Percentiles rank a stretch among this genome's conserved stretches.
Evolutionary conservation across 352 stramenopile species (phyloP).

Genomic region (Pythium aquatile): DNA sequence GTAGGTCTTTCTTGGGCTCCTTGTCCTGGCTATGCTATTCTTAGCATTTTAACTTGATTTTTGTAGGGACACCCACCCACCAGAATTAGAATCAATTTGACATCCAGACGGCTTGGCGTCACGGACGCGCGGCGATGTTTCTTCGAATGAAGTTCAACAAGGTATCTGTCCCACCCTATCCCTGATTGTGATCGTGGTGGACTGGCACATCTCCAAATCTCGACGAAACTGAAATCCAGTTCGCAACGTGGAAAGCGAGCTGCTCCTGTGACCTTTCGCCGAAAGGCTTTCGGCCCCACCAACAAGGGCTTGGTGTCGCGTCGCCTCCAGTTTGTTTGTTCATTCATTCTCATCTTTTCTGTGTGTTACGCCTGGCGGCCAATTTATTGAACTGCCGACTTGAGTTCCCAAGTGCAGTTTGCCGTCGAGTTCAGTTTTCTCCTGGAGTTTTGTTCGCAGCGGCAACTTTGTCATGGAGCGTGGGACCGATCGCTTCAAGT

Average conservation of each 20-base stretch:
- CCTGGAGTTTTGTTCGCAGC: background rate
- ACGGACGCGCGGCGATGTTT: background rate
- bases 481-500: background rate
- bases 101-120: slow-evolving; percentile 5
- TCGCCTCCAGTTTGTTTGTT: too few species aligned
- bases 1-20: background rate
- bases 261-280: background rate
- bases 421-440: background rate
- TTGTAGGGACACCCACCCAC: background rate
- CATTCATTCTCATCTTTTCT: background rate
- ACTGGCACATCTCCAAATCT: background rate
- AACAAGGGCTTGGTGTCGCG: background rate
- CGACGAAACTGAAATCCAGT: slow-evolving; percentile 2
- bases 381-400: slow-evolving; percentile 1
- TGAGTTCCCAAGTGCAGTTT: background rate
- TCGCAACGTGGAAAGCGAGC: background rate
- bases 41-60: background rate
- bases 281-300: background rate
- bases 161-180: slow-evolving; percentile 1
- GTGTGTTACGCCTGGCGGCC: background rate
- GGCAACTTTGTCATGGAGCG: background rate
- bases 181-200: background rate
- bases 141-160: background rate
- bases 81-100: slow-evolving; percentile 5
- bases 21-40: background rate